Evolutionary conservation across 495 filamentous ascomycete species (phyloP).

Genomic region (Penicillium canescens): DNA sequence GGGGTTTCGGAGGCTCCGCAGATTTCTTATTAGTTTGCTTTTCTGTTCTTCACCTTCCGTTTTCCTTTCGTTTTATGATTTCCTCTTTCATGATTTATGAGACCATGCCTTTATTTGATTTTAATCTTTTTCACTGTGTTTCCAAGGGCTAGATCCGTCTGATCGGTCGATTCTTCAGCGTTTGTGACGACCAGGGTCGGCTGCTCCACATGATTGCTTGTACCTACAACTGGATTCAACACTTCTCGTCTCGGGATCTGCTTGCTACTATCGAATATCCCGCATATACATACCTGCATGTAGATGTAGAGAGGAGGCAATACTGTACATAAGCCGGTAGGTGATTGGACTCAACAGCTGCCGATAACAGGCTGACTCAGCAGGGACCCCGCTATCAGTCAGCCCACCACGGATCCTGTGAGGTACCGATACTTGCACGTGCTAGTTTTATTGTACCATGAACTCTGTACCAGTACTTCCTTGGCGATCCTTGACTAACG

Average conservation of each 20-base stretch:
- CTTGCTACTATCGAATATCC: too few species aligned
- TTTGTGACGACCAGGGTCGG: too few species aligned
- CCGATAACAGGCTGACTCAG: conserved; percentile 5
- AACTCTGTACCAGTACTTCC: conserved; percentile 3
- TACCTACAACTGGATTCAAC: too few species aligned
- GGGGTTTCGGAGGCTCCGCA: background rate
- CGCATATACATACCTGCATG: too few species aligned
- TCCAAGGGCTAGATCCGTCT: background rate
- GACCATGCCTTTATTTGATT: background rate
- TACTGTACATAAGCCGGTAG: too few species aligned
- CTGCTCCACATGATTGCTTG: too few species aligned
- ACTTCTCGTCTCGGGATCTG: too few species aligned
- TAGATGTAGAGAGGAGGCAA: too few species aligned
- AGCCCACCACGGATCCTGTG: conserved; percentile 5
- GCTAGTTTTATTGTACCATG: background rate
- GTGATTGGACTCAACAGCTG: background rate
- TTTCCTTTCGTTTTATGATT: background rate
- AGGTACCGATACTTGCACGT: conserved; percentile 14
- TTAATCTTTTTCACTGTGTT: background rate
- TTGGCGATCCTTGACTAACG: conserved; percentile 11
- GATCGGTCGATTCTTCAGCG: too few species aligned
- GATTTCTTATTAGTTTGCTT: conserved; percentile 12
- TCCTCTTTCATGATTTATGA: conserved; percentile 8
- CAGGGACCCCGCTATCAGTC: conserved; percentile 14
- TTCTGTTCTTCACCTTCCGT: background rate